Evolutionary conservation across 257 asterid species (phyloP).

Genomic region (Buddleja alternifolia): DNA sequence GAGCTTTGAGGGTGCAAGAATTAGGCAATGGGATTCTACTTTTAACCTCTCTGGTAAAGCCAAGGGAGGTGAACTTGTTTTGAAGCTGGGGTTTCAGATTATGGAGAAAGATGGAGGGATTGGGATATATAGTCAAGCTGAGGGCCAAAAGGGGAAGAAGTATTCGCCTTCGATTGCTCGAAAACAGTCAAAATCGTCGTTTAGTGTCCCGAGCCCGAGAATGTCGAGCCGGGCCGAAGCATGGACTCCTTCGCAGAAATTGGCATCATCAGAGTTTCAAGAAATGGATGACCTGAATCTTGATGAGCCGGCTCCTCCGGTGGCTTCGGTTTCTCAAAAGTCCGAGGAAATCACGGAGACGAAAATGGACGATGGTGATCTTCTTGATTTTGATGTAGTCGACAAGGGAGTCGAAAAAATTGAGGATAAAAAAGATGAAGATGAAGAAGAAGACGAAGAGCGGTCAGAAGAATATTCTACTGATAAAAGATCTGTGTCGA

Average conservation of each 20-base stretch:
- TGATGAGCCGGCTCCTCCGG: constrained; percentile 58
- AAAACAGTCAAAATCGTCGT: constrained; percentile 72
- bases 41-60: constrained; percentile 76
- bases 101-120: constrained; percentile 97
- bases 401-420: constrained; percentile 87
- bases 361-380: constrained; percentile 56
- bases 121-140: constrained; percentile 68
- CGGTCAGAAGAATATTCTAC: constrained; percentile 46
- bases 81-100: constrained; percentile 89
- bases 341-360: constrained; percentile 36
- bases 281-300: constrained; percentile 84
- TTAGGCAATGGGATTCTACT: constrained; percentile 75
- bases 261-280: constrained; percentile 40
- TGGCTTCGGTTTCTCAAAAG: constrained; percentile 26
- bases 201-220: constrained; percentile 82
- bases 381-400: constrained; percentile 81
- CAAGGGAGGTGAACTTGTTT: constrained; percentile 81
- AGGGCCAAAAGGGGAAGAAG: constrained; percentile 52
- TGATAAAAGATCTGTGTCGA: constrained; percentile 60
- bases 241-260: constrained; percentile 68
- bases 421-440: constrained; percentile 44
- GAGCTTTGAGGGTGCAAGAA: constrained; percentile 65
- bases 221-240: constrained; percentile 53
- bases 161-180: constrained; percentile 59
- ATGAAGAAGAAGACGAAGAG: constrained; percentile 32